Percentiles rank a stretch among this genome's conserved stretches.
phyloP scores from a whole-genome alignment of 2,329 filamentous ascomycete genomes.

The Ophiostoma tasmaniense region DNA sequence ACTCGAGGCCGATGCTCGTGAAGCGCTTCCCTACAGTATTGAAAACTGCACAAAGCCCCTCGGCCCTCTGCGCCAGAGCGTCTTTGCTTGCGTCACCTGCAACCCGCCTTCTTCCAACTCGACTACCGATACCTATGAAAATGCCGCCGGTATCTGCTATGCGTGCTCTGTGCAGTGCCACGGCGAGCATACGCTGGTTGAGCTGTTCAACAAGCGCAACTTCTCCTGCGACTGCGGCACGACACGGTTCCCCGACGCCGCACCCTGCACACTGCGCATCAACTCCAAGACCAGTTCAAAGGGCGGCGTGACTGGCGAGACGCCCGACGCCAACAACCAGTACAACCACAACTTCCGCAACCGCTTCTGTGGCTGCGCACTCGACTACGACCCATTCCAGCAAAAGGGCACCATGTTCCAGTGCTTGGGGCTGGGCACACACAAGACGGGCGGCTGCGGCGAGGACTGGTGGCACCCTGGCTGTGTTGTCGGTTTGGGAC shows the following conservation, averaged over 20 bases:
- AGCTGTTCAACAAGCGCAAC: slow-evolving; percentile 91
- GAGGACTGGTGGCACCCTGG: slow-evolving; percentile 98
- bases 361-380: slow-evolving; percentile 79
- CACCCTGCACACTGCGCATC: slow-evolving; percentile 66
- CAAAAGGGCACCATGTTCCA: slow-evolving; percentile 99
- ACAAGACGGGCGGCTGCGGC: slow-evolving; percentile 78
- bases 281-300: slow-evolving; percentile 66
- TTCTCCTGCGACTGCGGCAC: slow-evolving; percentile 97
- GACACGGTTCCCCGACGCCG: slow-evolving; percentile 60
- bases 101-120: slow-evolving; percentile 66
- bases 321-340: slow-evolving; percentile 62
- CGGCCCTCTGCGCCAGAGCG: slow-evolving; percentile 74
- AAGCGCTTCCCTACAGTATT: slow-evolving; percentile 91
- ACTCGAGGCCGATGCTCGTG: slow-evolving; percentile 88
- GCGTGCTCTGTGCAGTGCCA: slow-evolving; percentile 95
- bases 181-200: slow-evolving; percentile 87
- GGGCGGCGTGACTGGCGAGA: slow-evolving; percentile 68
- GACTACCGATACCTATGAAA: slow-evolving; percentile 35
- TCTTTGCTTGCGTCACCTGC: slow-evolving; percentile 92
- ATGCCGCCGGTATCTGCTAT: slow-evolving; percentile 81
- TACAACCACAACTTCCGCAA: slow-evolving; percentile 98
- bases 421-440: slow-evolving; percentile 74
- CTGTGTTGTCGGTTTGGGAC: slow-evolving; percentile 72
- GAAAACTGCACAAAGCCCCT: slow-evolving; percentile 87
- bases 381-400: slow-evolving; percentile 78